These are phyloP conservation scores for Fusarium chaquense DNA, from an alignment of 2,329 filamentous ascomycete species.

Conservation along the genomic window DNA sequence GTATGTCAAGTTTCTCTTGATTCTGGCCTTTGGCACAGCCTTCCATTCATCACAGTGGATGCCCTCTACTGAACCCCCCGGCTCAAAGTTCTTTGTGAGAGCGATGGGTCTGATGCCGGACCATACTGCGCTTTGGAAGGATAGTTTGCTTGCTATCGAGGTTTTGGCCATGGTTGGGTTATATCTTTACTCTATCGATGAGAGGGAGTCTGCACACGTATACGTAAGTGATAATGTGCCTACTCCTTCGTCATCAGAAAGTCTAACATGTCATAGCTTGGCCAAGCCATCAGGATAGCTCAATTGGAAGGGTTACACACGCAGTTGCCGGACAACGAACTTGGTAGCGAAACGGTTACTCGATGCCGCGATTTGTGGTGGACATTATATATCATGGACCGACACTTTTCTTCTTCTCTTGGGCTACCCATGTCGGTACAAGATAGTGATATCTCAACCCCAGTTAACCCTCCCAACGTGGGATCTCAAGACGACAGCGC, in stretches of 20 bases:
- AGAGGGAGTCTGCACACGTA: constrained; percentile 52
- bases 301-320: constrained; percentile 58
- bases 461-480: constrained; percentile 46
- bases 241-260: rapidly evolving
- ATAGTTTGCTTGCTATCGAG: constrained; percentile 55
- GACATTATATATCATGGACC: constrained; percentile 57
- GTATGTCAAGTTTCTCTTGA: constrained; percentile 64
- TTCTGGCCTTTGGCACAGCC: constrained; percentile 57
- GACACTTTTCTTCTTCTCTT: constrained; percentile 55
- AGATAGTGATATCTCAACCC: constrained; percentile 56
- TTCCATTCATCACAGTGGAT: constrained; percentile 36
- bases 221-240: constrained; percentile 35
- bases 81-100: constrained; percentile 49
- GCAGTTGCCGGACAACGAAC: constrained; percentile 53
- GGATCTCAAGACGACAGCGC: constrained; percentile 48
- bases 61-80: constrained; percentile 51
- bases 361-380: constrained; percentile 56
- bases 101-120: constrained; percentile 55
- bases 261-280: constrained; percentile 46
- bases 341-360: constrained; percentile 49
- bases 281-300: constrained; percentile 56
- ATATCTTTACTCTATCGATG: constrained; percentile 55
- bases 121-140: constrained; percentile 51
- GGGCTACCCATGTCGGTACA: constrained; percentile 54
- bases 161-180: constrained; percentile 52